Evolutionary conservation across 192 early-diverging fungal species (phyloP), one percentile per base, ranked within the genome.

Genomic region (Mortierella claussenii): DNA sequence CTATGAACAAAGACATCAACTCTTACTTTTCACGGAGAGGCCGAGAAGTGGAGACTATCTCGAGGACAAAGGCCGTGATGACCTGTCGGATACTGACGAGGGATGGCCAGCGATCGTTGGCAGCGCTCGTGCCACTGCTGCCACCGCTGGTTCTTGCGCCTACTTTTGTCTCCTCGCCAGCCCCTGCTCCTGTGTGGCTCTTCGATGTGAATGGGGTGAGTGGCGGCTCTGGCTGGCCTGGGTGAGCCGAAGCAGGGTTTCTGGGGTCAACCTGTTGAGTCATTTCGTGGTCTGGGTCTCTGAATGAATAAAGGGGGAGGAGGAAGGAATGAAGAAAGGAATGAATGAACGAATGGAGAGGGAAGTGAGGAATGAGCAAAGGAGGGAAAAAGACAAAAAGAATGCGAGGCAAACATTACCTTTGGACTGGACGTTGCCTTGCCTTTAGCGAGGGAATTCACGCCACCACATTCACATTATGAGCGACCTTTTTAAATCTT

Each of bases 11-110:
- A n/a, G n/a, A n/a, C 37, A 13, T 40, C 13, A 40, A 10, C 37
- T 40, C 59, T 18, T 71, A 71, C 71, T 62, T 76, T 7, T 66
- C 52, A 49, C 64, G 71, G 1, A 56, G 34, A 3, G 71, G 71
- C 9, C 28, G 20, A 1, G 71, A 27, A 24, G 43, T 26, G 30
- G 71, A 42, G 30, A 55, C 50, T 4, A 23, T 44, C 34, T 76
- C 63, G n/a, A 61, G 34, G 37, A 67, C 11, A 47, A 76, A 61
- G 6, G 71, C 57, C 12, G 36, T 27, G 30, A 60, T 12, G 0
- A 66, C 52, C 36, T 76, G 62, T 7, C 70, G 61, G 62, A 47
- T 60, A 26, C 58, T 65, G 44, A 56, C 4, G 17, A 66, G 51
- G 18, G 52, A 67, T 12, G 71, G 64, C 71, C 57, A 76, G 28